Conservation (phyloP, 169 alveolate genomes). For the Pseudocohnilembus persalinus region DNA sequence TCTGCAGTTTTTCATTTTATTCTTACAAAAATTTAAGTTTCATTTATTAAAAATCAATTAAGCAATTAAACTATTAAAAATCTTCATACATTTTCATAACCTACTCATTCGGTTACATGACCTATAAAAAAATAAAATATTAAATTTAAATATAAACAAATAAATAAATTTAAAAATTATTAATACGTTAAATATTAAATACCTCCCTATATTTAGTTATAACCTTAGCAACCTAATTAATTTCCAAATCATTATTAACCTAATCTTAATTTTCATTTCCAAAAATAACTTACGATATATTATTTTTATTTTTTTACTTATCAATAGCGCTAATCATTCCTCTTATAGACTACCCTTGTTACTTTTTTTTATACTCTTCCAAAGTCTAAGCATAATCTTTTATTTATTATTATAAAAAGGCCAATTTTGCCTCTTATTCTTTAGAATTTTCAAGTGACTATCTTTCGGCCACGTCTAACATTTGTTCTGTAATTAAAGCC, state of each 20-base stretch:
- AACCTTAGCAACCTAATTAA: not conserved
- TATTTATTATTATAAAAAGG: no score
- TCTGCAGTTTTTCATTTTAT: not conserved
- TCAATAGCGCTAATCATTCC: not conserved
- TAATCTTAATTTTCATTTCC: no score
- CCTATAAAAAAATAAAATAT: no score
- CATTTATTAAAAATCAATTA: not conserved
- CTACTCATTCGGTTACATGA: not conserved
- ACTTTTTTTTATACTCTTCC: not conserved
- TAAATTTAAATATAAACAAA: not conserved
- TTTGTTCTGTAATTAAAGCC: not conserved
- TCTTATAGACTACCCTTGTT: not conserved
- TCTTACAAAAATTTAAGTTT: not conserved
- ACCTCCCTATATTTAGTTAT: not conserved
- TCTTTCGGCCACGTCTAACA: not conserved
- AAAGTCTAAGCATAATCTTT: not conserved
- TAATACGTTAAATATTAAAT: no score
- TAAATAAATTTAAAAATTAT: no score
- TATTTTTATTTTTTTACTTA: not conserved
- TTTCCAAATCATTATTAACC: not conserved
- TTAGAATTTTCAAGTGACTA: not conserved
- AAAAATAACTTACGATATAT: not conserved
- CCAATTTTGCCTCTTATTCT: not conserved
- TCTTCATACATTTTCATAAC: not conserved
- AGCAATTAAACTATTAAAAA: not conserved